These are phyloP conservation scores for Gossypium aridum DNA, from an alignment of 441 rosid species.

Conservation along the genomic window DNA sequence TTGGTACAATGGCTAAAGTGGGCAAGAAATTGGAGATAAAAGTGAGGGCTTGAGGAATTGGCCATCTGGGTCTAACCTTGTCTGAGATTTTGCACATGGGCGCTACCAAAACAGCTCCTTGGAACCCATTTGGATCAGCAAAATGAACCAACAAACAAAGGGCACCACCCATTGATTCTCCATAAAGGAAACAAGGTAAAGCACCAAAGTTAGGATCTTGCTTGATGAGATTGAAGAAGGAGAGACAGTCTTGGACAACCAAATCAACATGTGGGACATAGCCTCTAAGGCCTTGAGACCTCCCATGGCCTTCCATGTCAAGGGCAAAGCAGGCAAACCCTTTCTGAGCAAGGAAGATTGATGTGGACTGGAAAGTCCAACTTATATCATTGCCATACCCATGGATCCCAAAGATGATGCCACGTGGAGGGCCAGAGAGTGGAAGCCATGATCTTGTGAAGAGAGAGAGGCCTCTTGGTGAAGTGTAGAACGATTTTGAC, in stretches of 20 bases:
- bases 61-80: conserved; percentile 69
- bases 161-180: conserved; percentile 92
- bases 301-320: conserved; percentile 81
- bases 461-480: conserved; percentile 68
- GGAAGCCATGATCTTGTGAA: conserved; percentile 76
- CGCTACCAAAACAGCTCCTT: conserved; percentile 68
- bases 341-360: conserved; percentile 64
- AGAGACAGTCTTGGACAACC: conserved; percentile 51
- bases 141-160: conserved; percentile 57
- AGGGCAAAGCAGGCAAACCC: conserved; percentile 78
- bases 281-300: conserved; percentile 62
- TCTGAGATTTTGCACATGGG: conserved; percentile 89
- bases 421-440: conserved; percentile 41
- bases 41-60: conserved; percentile 48
- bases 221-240: conserved; percentile 47
- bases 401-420: conserved; percentile 70
- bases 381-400: conserved; percentile 82
- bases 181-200: conserved; percentile 52
- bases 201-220: conserved; percentile 24
- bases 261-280: conserved; percentile 69
- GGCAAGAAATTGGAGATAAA: conserved; percentile 59
- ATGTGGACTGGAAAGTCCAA: conserved; percentile 76
- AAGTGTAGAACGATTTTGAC: conserved; percentile 49
- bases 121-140: conserved; percentile 42
- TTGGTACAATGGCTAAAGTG: conserved; percentile 67